These are phyloP conservation scores for Kwoniella shivajii DNA, from an alignment of 1,284 basidiomycete species.

Conservation along the genomic window DNA sequence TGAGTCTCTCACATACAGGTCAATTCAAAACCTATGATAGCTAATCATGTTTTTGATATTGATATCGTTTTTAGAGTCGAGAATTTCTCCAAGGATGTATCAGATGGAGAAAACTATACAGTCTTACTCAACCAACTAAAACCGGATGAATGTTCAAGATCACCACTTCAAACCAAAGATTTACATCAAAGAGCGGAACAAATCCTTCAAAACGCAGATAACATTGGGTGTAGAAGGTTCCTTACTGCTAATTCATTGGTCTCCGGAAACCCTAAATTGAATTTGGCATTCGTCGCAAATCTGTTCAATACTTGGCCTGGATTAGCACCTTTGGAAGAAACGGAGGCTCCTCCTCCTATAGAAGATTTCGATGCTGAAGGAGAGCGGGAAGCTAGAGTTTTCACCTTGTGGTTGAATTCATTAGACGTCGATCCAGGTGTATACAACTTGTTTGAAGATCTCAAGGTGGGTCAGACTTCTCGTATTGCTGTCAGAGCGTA, in stretches of 20 bases:
- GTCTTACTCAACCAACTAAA: slow-evolving; percentile 93
- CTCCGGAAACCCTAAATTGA: slow-evolving; percentile 94
- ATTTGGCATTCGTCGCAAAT: slow-evolving; percentile 97
- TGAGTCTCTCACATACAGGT: slow-evolving; percentile 48
- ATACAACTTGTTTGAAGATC: slow-evolving; percentile 94
- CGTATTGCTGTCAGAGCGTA: neutral
- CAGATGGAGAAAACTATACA: slow-evolving; percentile 96
- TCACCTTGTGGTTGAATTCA: slow-evolving; percentile 97
- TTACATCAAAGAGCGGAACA: slow-evolving; percentile 82
- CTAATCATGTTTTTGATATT: neutral
- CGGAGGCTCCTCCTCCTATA: slow-evolving; percentile 69
- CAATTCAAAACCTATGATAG: neutral
- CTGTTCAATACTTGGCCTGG: slow-evolving; percentile 98
- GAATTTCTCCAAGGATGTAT: slow-evolving; percentile 95
- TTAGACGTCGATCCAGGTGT: slow-evolving; percentile 94
- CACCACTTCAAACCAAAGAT: slow-evolving; percentile 84
- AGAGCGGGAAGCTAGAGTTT: slow-evolving; percentile 95
- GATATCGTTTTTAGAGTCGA: slow-evolving; percentile 65
- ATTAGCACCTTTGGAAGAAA: slow-evolving; percentile 87
- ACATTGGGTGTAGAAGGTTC: slow-evolving; percentile 94
- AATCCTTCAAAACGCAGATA: slow-evolving; percentile 88
- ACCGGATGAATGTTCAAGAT: slow-evolving; percentile 88
- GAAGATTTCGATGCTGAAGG: slow-evolving; percentile 99
- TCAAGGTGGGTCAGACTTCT: slow-evolving; percentile 62
- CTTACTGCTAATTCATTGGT: slow-evolving; percentile 88